These are phyloP conservation scores for Gossypium thurberi DNA, from an alignment of 345 rosid species.

Conservation along the genomic window DNA sequence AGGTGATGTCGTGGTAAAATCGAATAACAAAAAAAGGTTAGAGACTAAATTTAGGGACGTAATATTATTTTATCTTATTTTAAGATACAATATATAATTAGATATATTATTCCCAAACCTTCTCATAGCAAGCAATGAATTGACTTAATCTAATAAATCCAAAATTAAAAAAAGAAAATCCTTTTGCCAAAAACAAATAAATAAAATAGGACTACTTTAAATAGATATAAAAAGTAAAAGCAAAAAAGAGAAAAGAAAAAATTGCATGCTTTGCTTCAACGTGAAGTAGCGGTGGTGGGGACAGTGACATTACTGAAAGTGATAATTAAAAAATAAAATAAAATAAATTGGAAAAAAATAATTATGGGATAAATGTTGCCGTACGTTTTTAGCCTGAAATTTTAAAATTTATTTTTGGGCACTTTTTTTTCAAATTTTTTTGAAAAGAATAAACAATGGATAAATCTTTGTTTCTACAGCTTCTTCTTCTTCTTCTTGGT, in stretches of 20 bases:
- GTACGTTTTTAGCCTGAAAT: not conserved
- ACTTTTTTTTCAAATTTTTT: not conserved
- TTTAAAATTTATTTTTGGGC: not conserved
- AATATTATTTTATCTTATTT: too few species aligned
- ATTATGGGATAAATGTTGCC: not conserved
- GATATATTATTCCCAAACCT: too few species aligned
- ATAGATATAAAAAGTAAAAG: not conserved
- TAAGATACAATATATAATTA: too few species aligned
- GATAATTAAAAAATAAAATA: not conserved
- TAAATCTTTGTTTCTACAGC: not conserved
- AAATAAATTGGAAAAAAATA: not conserved
- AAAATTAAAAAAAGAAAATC: not conserved
- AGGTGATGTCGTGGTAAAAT: too few species aligned
- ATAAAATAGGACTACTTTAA: not conserved
- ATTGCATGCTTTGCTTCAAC: conserved; percentile 21
- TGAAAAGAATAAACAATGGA: too few species aligned
- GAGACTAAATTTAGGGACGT: too few species aligned
- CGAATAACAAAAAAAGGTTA: too few species aligned
- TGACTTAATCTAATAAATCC: not conserved
- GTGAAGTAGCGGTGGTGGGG: conserved; percentile 21
- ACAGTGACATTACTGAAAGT: not conserved
- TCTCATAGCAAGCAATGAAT: too few species aligned
- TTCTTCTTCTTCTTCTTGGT: not conserved
- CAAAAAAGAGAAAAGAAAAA: not conserved
- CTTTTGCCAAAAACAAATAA: not conserved